phyloP scores from a whole-genome alignment of 2,329 filamentous ascomycete genomes.

The Mycogone perniciosa region DNA sequence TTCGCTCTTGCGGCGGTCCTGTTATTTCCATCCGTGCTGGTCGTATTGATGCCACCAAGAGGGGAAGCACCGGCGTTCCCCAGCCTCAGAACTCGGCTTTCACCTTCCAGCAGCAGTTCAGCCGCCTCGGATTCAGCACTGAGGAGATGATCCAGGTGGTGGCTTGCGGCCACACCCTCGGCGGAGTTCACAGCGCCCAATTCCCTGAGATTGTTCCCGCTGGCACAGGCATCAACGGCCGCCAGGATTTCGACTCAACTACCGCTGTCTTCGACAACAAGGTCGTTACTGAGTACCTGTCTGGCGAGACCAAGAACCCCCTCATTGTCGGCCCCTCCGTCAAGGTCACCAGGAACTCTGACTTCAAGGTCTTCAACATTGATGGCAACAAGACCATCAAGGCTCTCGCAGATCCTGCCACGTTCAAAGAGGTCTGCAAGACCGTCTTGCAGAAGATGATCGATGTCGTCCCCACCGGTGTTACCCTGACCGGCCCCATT shows the following conservation, averaged over 20 bases:
- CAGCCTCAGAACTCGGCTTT: slow-evolving; percentile 48
- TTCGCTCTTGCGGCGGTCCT: slow-evolving; percentile 53
- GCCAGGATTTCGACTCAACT: slow-evolving; percentile 42
- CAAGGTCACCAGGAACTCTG: slow-evolving; percentile 41
- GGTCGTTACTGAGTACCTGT: slow-evolving; percentile 51
- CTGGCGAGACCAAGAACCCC: slow-evolving; percentile 47
- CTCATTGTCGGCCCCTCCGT: slow-evolving; percentile 47
- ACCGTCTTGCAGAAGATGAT: slow-evolving; percentile 54
- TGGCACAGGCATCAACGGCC: slow-evolving; percentile 37
- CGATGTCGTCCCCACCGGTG: slow-evolving; percentile 48
- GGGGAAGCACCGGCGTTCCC: slow-evolving; percentile 46
- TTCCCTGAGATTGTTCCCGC: slow-evolving; percentile 47
- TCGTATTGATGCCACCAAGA: slow-evolving; percentile 45
- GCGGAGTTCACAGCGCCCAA: slow-evolving; percentile 49
- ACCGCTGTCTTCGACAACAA: slow-evolving; percentile 48
- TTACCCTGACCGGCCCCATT: slow-evolving; percentile 46
- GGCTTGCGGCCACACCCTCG: slow-evolving; percentile 56
- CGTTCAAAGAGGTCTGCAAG: slow-evolving; percentile 43
- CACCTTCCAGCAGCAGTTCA: slow-evolving; percentile 49
- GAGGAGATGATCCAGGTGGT: slow-evolving; percentile 55
- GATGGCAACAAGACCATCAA: slow-evolving; percentile 51
- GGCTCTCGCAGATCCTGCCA: slow-evolving; percentile 36
- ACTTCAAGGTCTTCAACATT: slow-evolving; percentile 49
- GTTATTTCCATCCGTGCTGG: slow-evolving; percentile 47
- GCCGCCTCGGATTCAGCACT: slow-evolving; percentile 49